Evolutionary conservation across 2,329 filamentous ascomycete species (phyloP).

Genomic region (Magnaporthiopsis rhizophila): DNA sequence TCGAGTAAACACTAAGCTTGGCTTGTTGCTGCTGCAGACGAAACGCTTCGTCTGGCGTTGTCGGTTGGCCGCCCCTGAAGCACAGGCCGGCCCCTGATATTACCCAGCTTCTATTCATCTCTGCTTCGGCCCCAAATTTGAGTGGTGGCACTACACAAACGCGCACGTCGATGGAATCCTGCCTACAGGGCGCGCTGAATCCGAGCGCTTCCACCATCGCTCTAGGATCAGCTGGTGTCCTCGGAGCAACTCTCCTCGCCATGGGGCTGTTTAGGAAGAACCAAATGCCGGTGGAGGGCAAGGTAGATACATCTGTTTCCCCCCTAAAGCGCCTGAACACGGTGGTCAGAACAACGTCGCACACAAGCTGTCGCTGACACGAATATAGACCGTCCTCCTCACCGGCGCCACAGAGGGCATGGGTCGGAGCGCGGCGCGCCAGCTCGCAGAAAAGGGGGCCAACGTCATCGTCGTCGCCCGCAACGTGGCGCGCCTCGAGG

Average conservation of each 20-base stretch:
- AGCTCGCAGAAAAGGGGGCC: conserved; percentile 76
- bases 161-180: neutral
- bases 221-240: conserved; percentile 20
- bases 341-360: conserved; percentile 4
- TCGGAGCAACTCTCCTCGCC: conserved; percentile 25
- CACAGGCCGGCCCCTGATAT: neutral
- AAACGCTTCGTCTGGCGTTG: neutral
- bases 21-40: neutral
- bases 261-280: conserved; percentile 71
- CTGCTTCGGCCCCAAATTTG: too few species aligned
- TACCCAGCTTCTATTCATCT: neutral
- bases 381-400: conserved; percentile 69
- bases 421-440: conserved; percentile 66
- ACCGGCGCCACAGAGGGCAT: conserved; percentile 92
- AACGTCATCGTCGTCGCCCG: conserved; percentile 81
- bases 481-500: conserved; percentile 64
- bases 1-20: neutral
- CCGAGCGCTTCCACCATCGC: conserved; percentile 14
- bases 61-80: neutral
- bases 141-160: too few species aligned
- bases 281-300: conserved; percentile 76
- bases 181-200: neutral
- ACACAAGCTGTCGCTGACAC: neutral
- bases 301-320: conserved; percentile 42
- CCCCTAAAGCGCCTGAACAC: neutral